phyloP scores from a whole-genome alignment of 768 basidiomycete genomes.

The Suillus decipiens region DNA sequence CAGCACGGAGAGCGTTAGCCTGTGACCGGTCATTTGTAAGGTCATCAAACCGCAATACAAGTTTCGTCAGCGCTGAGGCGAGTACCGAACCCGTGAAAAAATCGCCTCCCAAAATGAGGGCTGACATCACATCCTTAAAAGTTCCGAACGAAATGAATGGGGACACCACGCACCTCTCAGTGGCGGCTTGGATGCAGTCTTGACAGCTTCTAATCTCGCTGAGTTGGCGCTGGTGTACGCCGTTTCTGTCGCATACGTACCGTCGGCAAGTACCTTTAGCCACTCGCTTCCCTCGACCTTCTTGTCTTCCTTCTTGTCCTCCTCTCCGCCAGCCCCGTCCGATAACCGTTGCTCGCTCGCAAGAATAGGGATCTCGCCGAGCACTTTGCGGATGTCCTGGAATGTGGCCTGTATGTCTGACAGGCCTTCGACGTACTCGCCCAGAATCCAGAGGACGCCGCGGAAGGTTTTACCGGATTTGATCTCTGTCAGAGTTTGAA shows the following conservation, averaged over 20 bases:
- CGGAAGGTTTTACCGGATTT: constrained; percentile 97
- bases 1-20: constrained; percentile 19
- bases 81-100: constrained; percentile 95
- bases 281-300: constrained; percentile 46
- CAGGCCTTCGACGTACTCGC: constrained; percentile 28
- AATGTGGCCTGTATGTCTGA: constrained; percentile 66
- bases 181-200: constrained; percentile 88
- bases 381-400: not conserved
- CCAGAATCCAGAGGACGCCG: constrained; percentile 97
- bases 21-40: constrained; percentile 51
- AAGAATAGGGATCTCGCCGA: not conserved
- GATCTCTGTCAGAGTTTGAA: constrained; percentile 72
- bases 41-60: constrained; percentile 74
- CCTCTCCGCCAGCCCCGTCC: constrained; percentile 67
- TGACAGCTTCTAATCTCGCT: constrained; percentile 76
- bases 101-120: constrained; percentile 90
- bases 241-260: constrained; percentile 97
- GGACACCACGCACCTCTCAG: constrained; percentile 59
- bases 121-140: constrained; percentile 33
- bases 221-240: constrained; percentile 70
- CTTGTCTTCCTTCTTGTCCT: constrained; percentile 44
- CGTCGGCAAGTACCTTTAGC: constrained; percentile 88
- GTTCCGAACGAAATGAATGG: not conserved
- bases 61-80: constrained; percentile 87
- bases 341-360: constrained; percentile 72